These are phyloP conservation scores for Penicillium nordicum DNA, from an alignment of 2,329 filamentous ascomycete genomes.

Conservation along the genomic window DNA sequence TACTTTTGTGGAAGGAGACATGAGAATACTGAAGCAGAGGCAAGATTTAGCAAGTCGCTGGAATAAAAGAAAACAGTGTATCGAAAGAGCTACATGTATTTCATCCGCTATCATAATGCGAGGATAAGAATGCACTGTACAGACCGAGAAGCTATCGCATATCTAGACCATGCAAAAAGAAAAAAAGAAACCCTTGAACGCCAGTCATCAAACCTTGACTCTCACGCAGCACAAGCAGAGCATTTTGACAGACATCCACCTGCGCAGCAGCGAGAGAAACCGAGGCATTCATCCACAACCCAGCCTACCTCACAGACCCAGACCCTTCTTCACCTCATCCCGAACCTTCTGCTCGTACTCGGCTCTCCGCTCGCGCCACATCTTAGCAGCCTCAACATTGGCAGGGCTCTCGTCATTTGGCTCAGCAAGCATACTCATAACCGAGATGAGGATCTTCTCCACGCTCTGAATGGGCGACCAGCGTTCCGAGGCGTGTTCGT, in stretches of 20 bases:
- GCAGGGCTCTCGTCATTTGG: conserved; percentile 96
- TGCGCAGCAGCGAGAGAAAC: neutral
- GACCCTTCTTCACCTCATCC: conserved; percentile 72
- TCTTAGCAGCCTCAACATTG: conserved; percentile 92
- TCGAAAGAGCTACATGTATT: neutral
- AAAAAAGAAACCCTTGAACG: conserved; percentile 18
- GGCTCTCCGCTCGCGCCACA: conserved; percentile 81
- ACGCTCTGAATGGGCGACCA: conserved; percentile 97
- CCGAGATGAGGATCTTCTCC: conserved; percentile 93
- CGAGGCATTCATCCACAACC: neutral
- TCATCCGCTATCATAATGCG: conserved; percentile 9
- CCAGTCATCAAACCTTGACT: conserved; percentile 22
- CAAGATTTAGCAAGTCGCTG: neutral
- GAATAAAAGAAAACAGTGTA: neutral
- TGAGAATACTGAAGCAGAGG: neutral
- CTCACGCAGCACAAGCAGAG: neutral
- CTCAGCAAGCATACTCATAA: conserved; percentile 98
- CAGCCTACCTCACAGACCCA: conserved; percentile 61
- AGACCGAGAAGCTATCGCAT: conserved; percentile 13
- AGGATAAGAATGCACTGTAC: conserved; percentile 15
- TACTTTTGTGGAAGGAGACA: neutral
- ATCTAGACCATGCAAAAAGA: conserved; percentile 17
- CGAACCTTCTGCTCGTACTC: conserved; percentile 87
- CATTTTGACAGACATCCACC: neutral
- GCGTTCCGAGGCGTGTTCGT: conserved; percentile 91